Conservation (phyloP, 2,329 filamentous ascomycete genomes). For the Microdochium paspali region DNA sequence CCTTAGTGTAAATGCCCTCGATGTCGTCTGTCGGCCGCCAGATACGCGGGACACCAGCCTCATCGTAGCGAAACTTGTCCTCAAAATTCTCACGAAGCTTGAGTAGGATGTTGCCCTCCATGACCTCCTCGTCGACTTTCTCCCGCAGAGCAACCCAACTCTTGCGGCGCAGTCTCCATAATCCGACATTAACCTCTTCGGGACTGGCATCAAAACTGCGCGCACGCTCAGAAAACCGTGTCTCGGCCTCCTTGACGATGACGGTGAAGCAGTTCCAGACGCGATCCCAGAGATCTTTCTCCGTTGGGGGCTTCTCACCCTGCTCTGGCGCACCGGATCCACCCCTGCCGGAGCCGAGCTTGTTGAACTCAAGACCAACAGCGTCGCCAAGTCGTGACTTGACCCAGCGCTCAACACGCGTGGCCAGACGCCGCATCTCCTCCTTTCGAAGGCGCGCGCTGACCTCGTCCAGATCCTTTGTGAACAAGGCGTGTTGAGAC, state of each 20-base stretch:
- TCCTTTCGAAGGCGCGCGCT: conserved; percentile 80
- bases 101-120: conserved; percentile 91
- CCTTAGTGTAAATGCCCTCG: conserved; percentile 86
- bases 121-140: conserved; percentile 93
- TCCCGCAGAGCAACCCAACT: conserved; percentile 86
- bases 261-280: conserved; percentile 82
- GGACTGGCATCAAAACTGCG: conserved; percentile 88
- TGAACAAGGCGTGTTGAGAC: conserved; percentile 69
- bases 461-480: conserved; percentile 85
- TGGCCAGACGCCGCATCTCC: conserved; percentile 89
- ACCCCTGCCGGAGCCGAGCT: conserved; percentile 78
- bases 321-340: conserved; percentile 72
- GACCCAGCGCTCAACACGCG: conserved; percentile 88
- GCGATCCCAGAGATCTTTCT: conserved; percentile 91
- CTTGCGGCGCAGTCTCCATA: conserved; percentile 89
- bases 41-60: conserved; percentile 86
- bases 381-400: conserved; percentile 79
- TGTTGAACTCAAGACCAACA: conserved; percentile 90
- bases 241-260: conserved; percentile 78
- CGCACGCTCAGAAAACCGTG: conserved; percentile 76
- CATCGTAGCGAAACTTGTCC: conserved; percentile 98
- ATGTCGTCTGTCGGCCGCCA: conserved; percentile 97
- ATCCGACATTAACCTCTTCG: conserved; percentile 83
- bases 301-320: conserved; percentile 61
- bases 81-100: conserved; percentile 98